Evolutionary conservation across 2,329 filamentous ascomycete species (phyloP).

Genomic region (Fusarium mundagurra): DNA sequence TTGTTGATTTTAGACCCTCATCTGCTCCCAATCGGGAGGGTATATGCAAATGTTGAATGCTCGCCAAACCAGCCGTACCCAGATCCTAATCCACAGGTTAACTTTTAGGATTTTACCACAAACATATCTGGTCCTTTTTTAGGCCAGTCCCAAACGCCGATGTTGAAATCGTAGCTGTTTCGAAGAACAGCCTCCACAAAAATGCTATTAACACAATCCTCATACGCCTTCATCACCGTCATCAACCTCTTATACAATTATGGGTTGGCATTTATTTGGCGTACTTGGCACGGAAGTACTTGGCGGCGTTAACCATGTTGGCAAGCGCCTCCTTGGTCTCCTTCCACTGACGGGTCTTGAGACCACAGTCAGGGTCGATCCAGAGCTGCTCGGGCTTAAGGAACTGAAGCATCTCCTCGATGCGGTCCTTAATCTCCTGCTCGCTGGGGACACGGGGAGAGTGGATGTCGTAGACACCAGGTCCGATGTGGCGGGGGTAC

Average conservation of each 20-base stretch:
- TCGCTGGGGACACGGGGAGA: slow-evolving; percentile 95
- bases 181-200: slow-evolving; percentile 50
- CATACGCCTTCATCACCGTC: slow-evolving; percentile 32
- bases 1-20: slow-evolving; percentile 45
- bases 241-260: slow-evolving; percentile 30
- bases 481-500: slow-evolving; percentile 97
- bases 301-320: slow-evolving; percentile 99
- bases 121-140: slow-evolving; percentile 49
- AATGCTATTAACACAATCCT: slow-evolving; percentile 46
- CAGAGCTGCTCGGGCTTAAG: slow-evolving; percentile 99
- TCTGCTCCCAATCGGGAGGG: slow-evolving; percentile 47
- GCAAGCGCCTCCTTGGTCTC: slow-evolving; percentile 96
- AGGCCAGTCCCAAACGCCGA: slow-evolving; percentile 61
- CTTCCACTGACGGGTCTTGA: slow-evolving; percentile 98
- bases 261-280: slow-evolving; percentile 59
- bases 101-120: slow-evolving; percentile 50
- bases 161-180: slow-evolving; percentile 66
- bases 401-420: slow-evolving; percentile 97
- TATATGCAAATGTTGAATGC: slow-evolving; percentile 55
- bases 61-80: slow-evolving; percentile 47
- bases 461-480: slow-evolving; percentile 99
- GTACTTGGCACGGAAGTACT: slow-evolving; percentile 94
- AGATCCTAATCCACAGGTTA: slow-evolving; percentile 47
- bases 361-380: slow-evolving; percentile 99
- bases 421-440: slow-evolving; percentile 97